Base-by-base conservation (phyloP, 352 stramenopile genomes). In the Phytophthora pinifolia region DNA sequence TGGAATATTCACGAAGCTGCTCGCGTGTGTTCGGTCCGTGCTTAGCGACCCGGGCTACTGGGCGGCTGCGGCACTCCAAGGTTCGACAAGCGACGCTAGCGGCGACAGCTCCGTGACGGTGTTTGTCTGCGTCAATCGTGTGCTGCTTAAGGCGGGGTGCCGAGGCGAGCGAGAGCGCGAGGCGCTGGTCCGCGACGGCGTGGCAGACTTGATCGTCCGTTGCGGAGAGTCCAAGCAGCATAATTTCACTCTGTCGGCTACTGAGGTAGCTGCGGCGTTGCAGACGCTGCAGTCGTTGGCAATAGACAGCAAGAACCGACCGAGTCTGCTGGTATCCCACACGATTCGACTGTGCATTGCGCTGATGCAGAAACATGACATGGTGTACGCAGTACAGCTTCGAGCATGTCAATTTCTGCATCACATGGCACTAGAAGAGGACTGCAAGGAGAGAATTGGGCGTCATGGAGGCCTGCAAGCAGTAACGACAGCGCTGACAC, bases 331-430 rank as follows among this genome's bases (percentile, higher is more conserved):
- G 1, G 17, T 65, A 1, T 62, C 58, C 0, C 62, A 70, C 9
- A 63, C 59, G 6, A 55, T 89, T 12, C 34, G 63, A 0, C 27
- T 78, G 1, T 65, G 46, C 0, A 53, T 88, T 7, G 25, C 36
- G 9, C 42, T 72, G 6, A 83, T 90, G 74, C 41, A 65, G 9
- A 49, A 35, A 0, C 67, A 83, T 8, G 22, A 41, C 0, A 58
- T 17, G 0, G 65, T 76, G 5, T 48, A 71, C 14, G 37, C 50
- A 0, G 59, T 89, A 5, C 78, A 88, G 41, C 36, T 81, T 1
- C 69, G 60, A 43, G 71, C 74, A 6, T 88, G 76, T 54, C 82
- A 84, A 39, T 86, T 92, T 27, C 60, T 92, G 2, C 79, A 86
- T 58, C 69, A 76, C 31, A 85, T 92, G 72, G 62, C 65, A 6